Percentiles rank a stretch among this genome's conserved stretches.
Evolutionary conservation across 805 yeast species (phyloP).

Genomic region (Lachancea nothofagi): DNA sequence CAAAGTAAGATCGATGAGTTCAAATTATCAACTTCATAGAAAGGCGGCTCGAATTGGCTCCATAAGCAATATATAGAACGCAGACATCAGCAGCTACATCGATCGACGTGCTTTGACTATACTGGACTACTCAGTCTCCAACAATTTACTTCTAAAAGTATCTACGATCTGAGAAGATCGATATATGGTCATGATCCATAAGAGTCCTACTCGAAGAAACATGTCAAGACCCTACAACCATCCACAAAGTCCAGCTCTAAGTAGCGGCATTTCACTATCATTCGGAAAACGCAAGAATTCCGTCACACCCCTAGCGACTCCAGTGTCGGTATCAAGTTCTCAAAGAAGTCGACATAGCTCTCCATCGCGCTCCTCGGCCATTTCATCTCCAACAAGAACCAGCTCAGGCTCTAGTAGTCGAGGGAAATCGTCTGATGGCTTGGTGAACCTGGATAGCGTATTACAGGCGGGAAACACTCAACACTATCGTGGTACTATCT

Average conservation of each 20-base stretch:
- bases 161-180: too few relatives aligned
- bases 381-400: conserved; percentile 8
- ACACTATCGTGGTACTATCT: conserved; percentile 61
- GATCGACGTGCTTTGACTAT: too few relatives aligned
- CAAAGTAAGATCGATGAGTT: too few relatives aligned
- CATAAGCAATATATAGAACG: too few relatives aligned
- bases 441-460: conserved; percentile 4
- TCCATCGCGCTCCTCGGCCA: conserved; percentile 12
- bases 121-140: too few relatives aligned
- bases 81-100: too few relatives aligned
- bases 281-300: conserved; percentile 13
- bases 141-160: too few relatives aligned
- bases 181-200: conserved; percentile 20
- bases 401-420: conserved; percentile 8
- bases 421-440: conserved; percentile 2
- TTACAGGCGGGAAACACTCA: conserved; percentile 1
- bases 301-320: conserved; percentile 7
- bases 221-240: conserved; percentile 11
- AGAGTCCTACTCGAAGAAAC: conserved; percentile 23
- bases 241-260: conserved; percentile 20
- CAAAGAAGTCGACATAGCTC: conserved; percentile 14
- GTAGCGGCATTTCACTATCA: conserved; percentile 18
- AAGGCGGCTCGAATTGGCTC: too few relatives aligned
- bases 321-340: conserved; percentile 2
- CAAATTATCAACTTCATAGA: too few relatives aligned